phyloP scores from a whole-genome alignment of 345 rosid species.

The Citrus australasica region DNA sequence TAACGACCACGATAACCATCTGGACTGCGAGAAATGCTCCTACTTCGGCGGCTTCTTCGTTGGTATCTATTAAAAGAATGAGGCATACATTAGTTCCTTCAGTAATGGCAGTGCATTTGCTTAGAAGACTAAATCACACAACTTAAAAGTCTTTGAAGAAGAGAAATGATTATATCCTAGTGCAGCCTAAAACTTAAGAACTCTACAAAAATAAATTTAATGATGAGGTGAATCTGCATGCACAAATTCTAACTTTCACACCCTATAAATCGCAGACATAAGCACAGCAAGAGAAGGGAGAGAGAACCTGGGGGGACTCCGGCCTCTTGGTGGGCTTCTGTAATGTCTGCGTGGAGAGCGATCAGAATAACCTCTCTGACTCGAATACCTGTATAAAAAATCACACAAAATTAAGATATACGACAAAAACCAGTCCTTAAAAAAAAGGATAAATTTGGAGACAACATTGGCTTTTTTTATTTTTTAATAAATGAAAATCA shows the following conservation, averaged over 20 bases:
- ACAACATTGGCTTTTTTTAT: background rate
- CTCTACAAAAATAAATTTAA: background rate
- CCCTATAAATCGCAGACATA: background rate
- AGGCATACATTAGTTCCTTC: background rate
- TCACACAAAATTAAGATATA: background rate
- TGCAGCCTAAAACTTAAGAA: background rate
- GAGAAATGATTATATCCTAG: background rate
- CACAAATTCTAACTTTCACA: background rate
- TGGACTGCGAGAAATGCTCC: constrained; percentile 66
- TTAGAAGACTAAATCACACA: background rate
- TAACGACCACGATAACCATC: constrained; percentile 41
- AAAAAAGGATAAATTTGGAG: background rate
- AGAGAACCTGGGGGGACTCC: constrained; percentile 77
- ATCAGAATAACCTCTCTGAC: constrained; percentile 48
- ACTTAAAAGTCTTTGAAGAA: background rate
- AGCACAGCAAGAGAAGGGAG: constrained; percentile 5
- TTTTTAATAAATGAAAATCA: background rate
- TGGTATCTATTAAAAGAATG: constrained; percentile 36
- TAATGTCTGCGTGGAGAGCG: constrained; percentile 48
- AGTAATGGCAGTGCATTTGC: background rate
- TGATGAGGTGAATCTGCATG: background rate
- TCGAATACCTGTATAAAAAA: constrained; percentile 45
- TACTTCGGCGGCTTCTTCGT: constrained; percentile 42
- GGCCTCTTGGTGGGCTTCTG: constrained; percentile 73
- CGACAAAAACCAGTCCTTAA: background rate